Base-by-base conservation (phyloP, 371 early-diverging fungal species). In the Lichtheimia ramosa region DNA sequence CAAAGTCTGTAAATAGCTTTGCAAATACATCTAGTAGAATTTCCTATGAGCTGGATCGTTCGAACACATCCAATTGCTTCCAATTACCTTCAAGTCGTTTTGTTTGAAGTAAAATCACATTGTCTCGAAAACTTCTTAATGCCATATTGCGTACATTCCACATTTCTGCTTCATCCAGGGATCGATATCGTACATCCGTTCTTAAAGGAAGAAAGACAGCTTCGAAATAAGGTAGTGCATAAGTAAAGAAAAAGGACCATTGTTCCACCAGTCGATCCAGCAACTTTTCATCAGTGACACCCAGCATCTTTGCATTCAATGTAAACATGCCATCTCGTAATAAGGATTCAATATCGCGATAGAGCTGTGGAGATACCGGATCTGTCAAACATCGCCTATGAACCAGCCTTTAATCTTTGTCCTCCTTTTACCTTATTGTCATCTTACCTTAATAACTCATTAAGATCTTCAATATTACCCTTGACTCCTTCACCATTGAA, bases 401-500 rank as follows among this genome's bases (percentile, higher is more conserved):
- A 21, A 46, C 14, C 46, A 46, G 10, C 3, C 1, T 18, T 5
- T 46, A 6, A 18, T 46, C 21, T 6, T n/a, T 46, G n/a, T n/a
- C n/a, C n/a, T n/a, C n/a, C 16, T 46, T 21, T 16, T 3, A 46
- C 1, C 46, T 2, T 5, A 16, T 18, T 46, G 0, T n/a, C n/a
- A 7, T 16, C n/a, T 46, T 75, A 91, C 89, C 87, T 75, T 34
- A 93, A 83, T 25, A 89, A 67, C 21, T 92, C 93, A 53, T 92
- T 92, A 43, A 91, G 61, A 55, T 93, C 92, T 68, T 95, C 95
- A 49, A 95, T 90, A 3, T 82, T 70, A 0, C 92, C 91, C 46
- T 88, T 82, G 51, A 93, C 68, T 0, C 93, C 89, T 70, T 93
- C 92, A 8, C 95, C 95, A 53, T 92, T 93, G 63, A 93, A 95